Base-by-base conservation (phyloP, 306 rosid genomes). In the Vachellia collinsii region DNA sequence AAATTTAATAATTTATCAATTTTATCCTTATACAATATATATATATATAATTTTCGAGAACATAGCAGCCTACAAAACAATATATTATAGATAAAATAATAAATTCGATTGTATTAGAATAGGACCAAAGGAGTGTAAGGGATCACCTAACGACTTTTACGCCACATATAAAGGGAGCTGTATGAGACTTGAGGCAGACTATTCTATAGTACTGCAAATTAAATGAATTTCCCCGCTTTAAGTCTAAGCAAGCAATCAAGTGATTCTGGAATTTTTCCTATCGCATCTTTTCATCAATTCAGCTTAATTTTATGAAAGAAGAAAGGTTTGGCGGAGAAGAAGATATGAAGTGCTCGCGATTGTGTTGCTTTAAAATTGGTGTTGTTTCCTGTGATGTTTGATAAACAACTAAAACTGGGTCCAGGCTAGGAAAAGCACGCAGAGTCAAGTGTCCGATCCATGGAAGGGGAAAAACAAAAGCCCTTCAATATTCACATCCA, bases 371-470 rank as follows among this genome's bases (percentile, higher is more conserved):
- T 7, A 66, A 77, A 50, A 48, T 34, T 34, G 19, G 37, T 48
- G 54, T 22, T 59, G 38, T 66, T 50, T 66, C 72, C 16, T 48
- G 5, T 66, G 56, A 67, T 50, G 75, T 37, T 67, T 68, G 75
- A 48, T 42, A 70, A 61, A 48, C 75, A 43, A 46, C 3, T 43
- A 43, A 10, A 20, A 25, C 65, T 23, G 16, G 77, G 77, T 61
- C 67, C 39, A 17, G 37, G 6, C 59, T 70, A 8, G 23, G 72
- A 77, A 79, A 70, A 23, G 29, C 81, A 62, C 11, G 39, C 19
- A 46, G 48, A 62, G 25, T 77, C 46, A 50, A 39, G 6, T 25
- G 47, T 78, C 67, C 38, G 38, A 37, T 53, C 25, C 14, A 70
- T 25, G 12, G 16, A 16, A 22, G 25, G 42, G n/a, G n/a, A 70